These are phyloP conservation scores for Candida ortonii DNA, from an alignment of 805 yeast species.

Conservation along the genomic window DNA sequence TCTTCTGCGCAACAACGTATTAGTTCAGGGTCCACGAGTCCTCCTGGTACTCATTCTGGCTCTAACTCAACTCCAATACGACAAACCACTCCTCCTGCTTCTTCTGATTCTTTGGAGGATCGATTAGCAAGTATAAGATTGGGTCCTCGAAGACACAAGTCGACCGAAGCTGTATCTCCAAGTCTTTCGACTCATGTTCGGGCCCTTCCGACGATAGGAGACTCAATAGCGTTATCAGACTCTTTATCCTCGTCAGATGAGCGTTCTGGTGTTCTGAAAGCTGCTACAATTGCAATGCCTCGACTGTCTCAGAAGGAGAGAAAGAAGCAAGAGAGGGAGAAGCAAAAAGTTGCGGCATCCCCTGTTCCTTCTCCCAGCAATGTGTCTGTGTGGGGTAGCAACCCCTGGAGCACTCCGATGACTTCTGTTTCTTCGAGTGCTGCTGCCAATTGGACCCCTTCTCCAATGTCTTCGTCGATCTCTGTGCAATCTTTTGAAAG, in stretches of 20 bases:
- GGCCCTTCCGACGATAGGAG: too few species aligned
- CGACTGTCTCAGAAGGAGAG: slow-evolving; percentile 62
- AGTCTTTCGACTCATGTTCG: too few species aligned
- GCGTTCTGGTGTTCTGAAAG: slow-evolving; percentile 20
- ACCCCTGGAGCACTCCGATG: slow-evolving; percentile 1
- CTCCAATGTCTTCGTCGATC: slow-evolving; percentile 10
- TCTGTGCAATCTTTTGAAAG: slow-evolving; percentile 29
- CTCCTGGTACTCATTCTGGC: slow-evolving; percentile 2
- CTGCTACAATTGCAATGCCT: slow-evolving; percentile 36
- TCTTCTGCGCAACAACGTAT: too few species aligned
- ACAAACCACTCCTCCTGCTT: slow-evolving; percentile 8
- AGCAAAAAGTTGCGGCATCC: slow-evolving; percentile 6
- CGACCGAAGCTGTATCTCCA: too few species aligned
- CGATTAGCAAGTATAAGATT: too few species aligned
- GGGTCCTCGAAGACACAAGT: too few species aligned
- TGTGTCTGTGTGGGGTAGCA: neutral
- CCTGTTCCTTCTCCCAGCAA: neutral
- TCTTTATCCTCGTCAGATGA: neutral
- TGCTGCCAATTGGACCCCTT: slow-evolving; percentile 6
- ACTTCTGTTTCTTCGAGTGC: slow-evolving; percentile 6
- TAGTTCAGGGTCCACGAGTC: slow-evolving; percentile 1
- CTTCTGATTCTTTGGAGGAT: neutral
- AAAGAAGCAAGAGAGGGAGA: slow-evolving; percentile 39
- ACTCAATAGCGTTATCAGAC: too few species aligned
- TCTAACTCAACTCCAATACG: slow-evolving; percentile 4